phyloP scores from a whole-genome alignment of 169 alveolate species.

The Plasmodium reichenowi region DNA sequence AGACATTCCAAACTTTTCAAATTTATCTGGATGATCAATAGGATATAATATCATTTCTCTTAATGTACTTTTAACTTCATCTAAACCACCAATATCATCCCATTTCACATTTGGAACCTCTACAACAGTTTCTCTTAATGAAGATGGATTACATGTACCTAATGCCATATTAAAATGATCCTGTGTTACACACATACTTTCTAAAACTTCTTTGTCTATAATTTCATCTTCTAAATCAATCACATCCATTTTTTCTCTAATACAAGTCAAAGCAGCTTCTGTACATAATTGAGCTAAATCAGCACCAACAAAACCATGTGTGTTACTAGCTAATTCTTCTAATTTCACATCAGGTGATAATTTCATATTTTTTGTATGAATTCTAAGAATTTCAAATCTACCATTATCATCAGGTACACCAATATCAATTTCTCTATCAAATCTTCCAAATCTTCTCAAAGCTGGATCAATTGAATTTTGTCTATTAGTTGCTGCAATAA shows the following conservation, averaged over 20 bases:
- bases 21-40: constrained; percentile 98
- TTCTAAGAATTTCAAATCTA: constrained; percentile 98
- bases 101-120: constrained; percentile 99
- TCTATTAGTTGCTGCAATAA: constrained; percentile 98
- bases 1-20: constrained; percentile 98
- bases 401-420: constrained; percentile 99
- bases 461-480: constrained; percentile 99
- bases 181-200: constrained; percentile 98
- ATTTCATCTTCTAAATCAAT: constrained; percentile 99
- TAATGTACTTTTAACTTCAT: constrained; percentile 95
- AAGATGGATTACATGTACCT: constrained; percentile 97
- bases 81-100: constrained; percentile 99
- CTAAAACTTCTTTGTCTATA: constrained; percentile 98
- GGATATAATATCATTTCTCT: constrained; percentile 98
- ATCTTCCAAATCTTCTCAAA: constrained; percentile 98
- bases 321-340: constrained; percentile 98
- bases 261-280: constrained; percentile 98
- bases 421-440: constrained; percentile 98
- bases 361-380: constrained; percentile 99
- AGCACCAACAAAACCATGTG: constrained; percentile 99
- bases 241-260: constrained; percentile 99
- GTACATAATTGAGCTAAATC: constrained; percentile 98
- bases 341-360: constrained; percentile 98
- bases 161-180: constrained; percentile 98
- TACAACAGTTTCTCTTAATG: constrained; percentile 98